These are phyloP conservation scores for Beauveria brongniartii DNA, from an alignment of 2,329 filamentous ascomycete genomes.

Conservation along the genomic window DNA sequence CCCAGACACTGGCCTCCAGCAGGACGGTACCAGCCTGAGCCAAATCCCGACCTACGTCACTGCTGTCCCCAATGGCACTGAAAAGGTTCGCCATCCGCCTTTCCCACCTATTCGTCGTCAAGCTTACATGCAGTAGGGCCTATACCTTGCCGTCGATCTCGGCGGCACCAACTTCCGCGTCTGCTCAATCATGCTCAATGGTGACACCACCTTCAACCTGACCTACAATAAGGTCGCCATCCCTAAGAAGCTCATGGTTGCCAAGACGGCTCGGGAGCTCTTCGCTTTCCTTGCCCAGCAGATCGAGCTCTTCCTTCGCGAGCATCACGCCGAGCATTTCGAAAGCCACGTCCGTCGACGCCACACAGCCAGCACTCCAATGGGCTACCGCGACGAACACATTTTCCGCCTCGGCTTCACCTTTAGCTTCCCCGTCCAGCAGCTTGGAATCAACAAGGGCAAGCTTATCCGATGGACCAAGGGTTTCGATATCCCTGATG, in stretches of 20 bases:
- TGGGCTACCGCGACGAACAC: slow-evolving; percentile 60
- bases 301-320: slow-evolving; percentile 79
- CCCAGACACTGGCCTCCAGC: slow-evolving; percentile 70
- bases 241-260: slow-evolving; percentile 81
- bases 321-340: slow-evolving; percentile 85
- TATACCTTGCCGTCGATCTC: slow-evolving; percentile 95
- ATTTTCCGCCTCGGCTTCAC: slow-evolving; percentile 96
- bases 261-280: slow-evolving; percentile 76
- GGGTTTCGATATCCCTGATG: slow-evolving; percentile 94
- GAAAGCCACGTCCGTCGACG: slow-evolving; percentile 59
- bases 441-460: slow-evolving; percentile 91
- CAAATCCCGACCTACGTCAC: slow-evolving; percentile 98
- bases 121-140: slow-evolving; percentile 49
- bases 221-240: slow-evolving; percentile 90
- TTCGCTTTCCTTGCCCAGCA: slow-evolving; percentile 91
- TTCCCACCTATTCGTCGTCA: neutral
- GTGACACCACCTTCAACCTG: slow-evolving; percentile 89
- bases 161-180: slow-evolving; percentile 98
- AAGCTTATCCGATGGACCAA: slow-evolving; percentile 96
- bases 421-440: slow-evolving; percentile 94
- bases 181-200: slow-evolving; percentile 88
- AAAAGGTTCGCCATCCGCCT: slow-evolving; percentile 58
- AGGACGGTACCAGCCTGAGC: slow-evolving; percentile 73
- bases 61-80: slow-evolving; percentile 89
- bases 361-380: slow-evolving; percentile 48